phyloP scores from a whole-genome alignment of 176 grass and related monocot genomes.

The Oryza officinalis region DNA sequence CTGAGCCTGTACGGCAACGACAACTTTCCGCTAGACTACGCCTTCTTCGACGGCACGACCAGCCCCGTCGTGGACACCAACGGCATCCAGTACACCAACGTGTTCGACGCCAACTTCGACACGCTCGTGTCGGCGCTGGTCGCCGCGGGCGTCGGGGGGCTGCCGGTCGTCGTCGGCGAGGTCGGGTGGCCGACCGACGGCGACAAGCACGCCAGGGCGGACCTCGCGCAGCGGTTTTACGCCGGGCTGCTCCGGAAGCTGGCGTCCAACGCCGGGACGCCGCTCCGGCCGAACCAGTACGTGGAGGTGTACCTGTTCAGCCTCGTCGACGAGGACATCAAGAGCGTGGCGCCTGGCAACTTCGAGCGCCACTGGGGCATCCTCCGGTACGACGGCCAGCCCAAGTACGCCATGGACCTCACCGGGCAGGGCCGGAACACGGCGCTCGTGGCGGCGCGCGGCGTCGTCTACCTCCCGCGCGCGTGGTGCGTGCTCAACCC shows the following conservation, averaged over 20 bases:
- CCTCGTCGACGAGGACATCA: conserved; percentile 78
- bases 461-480: conserved; percentile 48
- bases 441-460: conserved; percentile 50
- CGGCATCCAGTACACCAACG: conserved; percentile 70
- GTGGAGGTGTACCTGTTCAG: conserved; percentile 79
- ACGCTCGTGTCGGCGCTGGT: conserved; percentile 63
- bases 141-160: conserved; percentile 26
- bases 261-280: conserved; percentile 51
- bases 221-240: conserved; percentile 63
- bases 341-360: conserved; percentile 67
- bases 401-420: conserved; percentile 70
- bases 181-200: conserved; percentile 85
- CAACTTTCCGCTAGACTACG: conserved; percentile 72
- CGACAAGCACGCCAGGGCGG: conserved; percentile 43
- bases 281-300: conserved; percentile 56
- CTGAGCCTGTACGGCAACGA: conserved; percentile 58
- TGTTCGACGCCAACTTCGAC: conserved; percentile 89
- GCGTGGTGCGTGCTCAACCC: conserved; percentile 67
- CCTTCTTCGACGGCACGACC: conserved; percentile 71
- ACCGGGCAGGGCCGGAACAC: conserved; percentile 43
- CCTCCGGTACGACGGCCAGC: conserved; percentile 68
- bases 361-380: conserved; percentile 90
- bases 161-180: conserved; percentile 68
- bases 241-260: conserved; percentile 57
- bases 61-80: conserved; percentile 53